Conservation (phyloP, 2,329 filamentous ascomycete genomes). For the Cytospora leucostoma region DNA sequence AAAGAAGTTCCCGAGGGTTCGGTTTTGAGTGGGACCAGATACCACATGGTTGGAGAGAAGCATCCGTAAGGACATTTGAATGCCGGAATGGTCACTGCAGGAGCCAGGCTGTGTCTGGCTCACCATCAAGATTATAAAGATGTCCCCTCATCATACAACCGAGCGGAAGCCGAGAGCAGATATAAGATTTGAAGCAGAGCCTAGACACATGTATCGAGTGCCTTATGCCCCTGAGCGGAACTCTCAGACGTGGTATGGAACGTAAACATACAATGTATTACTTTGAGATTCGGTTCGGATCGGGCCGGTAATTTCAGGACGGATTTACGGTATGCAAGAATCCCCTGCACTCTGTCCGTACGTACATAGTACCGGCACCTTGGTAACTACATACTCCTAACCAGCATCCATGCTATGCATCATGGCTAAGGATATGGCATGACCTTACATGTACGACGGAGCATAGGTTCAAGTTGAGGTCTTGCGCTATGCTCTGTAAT, state of each 20-base stretch:
- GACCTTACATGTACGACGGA: no score
- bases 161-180: background rate
- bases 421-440: no score
- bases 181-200: background rate
- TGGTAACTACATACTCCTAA: no score
- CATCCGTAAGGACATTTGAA: no score
- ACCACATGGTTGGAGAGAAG: background rate
- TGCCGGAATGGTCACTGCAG: background rate
- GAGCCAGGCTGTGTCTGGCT: background rate
- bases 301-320: no score
- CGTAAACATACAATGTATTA: background rate
- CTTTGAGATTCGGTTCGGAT: no score
- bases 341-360: no score
- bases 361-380: no score
- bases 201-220: background rate
- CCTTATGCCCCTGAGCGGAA: background rate
- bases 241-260: background rate
- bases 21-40: background rate
- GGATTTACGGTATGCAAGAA: no score
- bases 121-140: background rate
- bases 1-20: background rate
- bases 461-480: no score
- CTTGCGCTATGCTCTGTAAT: no score
- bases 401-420: no score
- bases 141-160: background rate